Evolutionary conservation across 306 rosid genomes (phyloP), one percentile per base, ranked within the genome.

Genomic region (Astragalus glycyphyllos): DNA sequence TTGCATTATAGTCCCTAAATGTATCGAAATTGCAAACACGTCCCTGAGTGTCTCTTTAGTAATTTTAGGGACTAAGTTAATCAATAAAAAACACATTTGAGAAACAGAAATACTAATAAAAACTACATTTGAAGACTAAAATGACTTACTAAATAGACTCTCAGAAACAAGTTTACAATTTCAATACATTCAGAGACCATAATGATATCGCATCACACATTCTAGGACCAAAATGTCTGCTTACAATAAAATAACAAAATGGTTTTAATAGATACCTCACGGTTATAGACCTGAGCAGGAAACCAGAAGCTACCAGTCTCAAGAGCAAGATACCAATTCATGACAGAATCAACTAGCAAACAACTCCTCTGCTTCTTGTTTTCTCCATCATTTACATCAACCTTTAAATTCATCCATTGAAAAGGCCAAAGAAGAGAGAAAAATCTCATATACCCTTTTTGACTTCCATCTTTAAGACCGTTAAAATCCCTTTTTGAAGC

Each of bases 231-330:
- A 57, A 75, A 48, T 71, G 86, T 80, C 66, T 79, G 29, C 2
- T 23, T 23, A 23, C 59, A 48, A 78, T 6, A 41, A 4, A n/a
- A 50, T 51, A 54, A 20, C 11, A 73, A 58, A 65, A 31, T 54
- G 53, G 12, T 32, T 17, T 63, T 26, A 3, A 26, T 26, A 50
- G 73, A 85, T 84, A 92, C 96, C 98, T 94, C 97, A 1, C 97
- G 94, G 84, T 94, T 94, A 74, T 90, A 94, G 76, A 94, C 95
- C 65, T 94, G 98, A 68, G 95, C 98, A 35, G 98, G 98, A 73
- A 94, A 94, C 78, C 84, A 81, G 63, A 90, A 90, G 26, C 51
- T 84, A 68, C 98, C 97, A 58, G 81, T 87, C 76, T 87, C 95
- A 62, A 94, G 91, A 80, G 98, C 94, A 71, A 90, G 94, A 83